A percentile compares a stretch with the other conserved stretches of the same genome.
Evolutionary conservation across 1,139 yeast genomes (phyloP).

Genomic region (Waltiozyma sp.): DNA sequence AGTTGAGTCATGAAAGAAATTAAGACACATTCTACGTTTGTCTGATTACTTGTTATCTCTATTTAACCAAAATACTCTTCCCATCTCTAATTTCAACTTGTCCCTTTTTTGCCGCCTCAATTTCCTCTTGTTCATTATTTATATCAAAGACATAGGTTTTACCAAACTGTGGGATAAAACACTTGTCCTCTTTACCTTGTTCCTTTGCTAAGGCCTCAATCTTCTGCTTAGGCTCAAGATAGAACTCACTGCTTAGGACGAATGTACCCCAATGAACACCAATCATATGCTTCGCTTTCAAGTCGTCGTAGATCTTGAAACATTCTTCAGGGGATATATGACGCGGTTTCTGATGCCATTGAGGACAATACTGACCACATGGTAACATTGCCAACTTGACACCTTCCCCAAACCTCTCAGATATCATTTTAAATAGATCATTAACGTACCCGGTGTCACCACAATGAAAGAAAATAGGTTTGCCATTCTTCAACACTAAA

Average conservation of each 20-base stretch:
- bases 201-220: constrained; percentile 28
- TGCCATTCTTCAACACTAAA: constrained; percentile 50
- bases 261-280: constrained; percentile 98
- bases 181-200: constrained; percentile 23
- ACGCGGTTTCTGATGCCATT: constrained; percentile 88
- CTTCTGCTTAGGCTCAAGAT: constrained; percentile 63
- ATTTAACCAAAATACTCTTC: constrained; percentile 17
- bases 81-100: constrained; percentile 20
- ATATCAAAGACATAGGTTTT: constrained; percentile 32
- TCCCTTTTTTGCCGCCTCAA: constrained; percentile 1
- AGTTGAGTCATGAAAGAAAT: no score
- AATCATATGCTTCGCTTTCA: constrained; percentile 50
- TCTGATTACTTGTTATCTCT: no score
- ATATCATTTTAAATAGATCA: constrained; percentile 58
- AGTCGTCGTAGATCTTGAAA: constrained; percentile 50
- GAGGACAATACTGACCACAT: constrained; percentile 90
- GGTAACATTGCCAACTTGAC: constrained; percentile 68
- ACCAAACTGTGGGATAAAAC: constrained; percentile 44
- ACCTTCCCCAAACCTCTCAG: constrained; percentile 50
- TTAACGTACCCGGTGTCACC: constrained; percentile 88
- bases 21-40: no score
- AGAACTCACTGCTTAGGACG: constrained; percentile 78
- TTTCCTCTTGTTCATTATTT: constrained; percentile 11
- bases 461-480: constrained; percentile 74
- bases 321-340: constrained; percentile 81